Conservation (phyloP, 352 stramenopile species). For the Thalassiosira hispida region DNA sequence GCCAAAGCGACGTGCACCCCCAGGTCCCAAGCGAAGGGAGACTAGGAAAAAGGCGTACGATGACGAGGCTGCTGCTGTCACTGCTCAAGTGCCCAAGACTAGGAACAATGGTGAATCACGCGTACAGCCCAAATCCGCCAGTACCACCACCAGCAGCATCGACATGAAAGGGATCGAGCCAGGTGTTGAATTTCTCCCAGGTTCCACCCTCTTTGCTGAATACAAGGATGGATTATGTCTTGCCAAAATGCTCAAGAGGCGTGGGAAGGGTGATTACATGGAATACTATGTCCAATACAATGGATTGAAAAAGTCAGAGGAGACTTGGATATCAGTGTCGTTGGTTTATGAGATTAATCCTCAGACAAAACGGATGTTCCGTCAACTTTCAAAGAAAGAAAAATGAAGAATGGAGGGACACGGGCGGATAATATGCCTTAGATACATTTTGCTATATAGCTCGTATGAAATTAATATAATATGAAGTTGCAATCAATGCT, state of each 20-base stretch:
- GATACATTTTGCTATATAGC: slow-evolving; percentile 11
- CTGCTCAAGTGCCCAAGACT: not conserved
- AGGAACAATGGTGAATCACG: slow-evolving; percentile 5
- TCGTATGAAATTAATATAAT: slow-evolving; percentile 5
- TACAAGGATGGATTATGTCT: slow-evolving; percentile 49
- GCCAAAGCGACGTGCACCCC: slow-evolving; percentile 17
- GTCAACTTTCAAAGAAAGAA: slow-evolving; percentile 42
- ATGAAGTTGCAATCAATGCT: slow-evolving; percentile 8
- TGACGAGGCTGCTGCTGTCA: slow-evolving; percentile 1
- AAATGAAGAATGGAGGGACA: not conserved
- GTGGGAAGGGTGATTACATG: slow-evolving; percentile 65
- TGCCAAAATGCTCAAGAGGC: slow-evolving; percentile 69
- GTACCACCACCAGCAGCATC: slow-evolving; percentile 5
- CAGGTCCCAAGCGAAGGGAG: slow-evolving; percentile 22
- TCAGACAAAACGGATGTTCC: slow-evolving; percentile 65
- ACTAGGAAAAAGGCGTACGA: slow-evolving; percentile 45
- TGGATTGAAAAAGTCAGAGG: slow-evolving; percentile 41
- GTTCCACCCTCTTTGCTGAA: slow-evolving; percentile 65
- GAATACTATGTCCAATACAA: slow-evolving; percentile 66
- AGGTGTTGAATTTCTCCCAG: slow-evolving; percentile 67
- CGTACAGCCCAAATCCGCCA: not conserved
- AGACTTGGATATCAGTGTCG: slow-evolving; percentile 53
- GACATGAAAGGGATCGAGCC: slow-evolving; percentile 57
- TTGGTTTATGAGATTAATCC: slow-evolving; percentile 69
- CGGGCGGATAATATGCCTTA: not conserved